A percentile compares a stretch with the other conserved stretches of the same genome.
phyloP scores from a whole-genome alignment of 495 filamentous ascomycete genomes.

The Penicillium pancosmium region DNA sequence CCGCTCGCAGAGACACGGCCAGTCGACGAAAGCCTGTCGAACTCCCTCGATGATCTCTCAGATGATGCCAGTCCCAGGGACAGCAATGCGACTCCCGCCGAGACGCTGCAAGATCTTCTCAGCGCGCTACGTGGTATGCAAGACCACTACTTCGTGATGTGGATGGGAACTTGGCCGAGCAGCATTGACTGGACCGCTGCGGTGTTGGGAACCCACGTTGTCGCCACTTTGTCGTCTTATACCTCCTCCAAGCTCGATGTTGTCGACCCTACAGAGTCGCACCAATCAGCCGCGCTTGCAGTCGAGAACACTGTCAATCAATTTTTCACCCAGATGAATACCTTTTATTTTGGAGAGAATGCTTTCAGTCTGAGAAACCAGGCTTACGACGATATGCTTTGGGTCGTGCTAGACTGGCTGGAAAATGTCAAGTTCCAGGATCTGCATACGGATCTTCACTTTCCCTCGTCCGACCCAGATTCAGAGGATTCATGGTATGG shows the following conservation, averaged over 20 bases:
- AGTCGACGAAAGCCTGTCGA: neutral
- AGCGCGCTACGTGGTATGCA: constrained; percentile 75
- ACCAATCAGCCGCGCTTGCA: constrained; percentile 40
- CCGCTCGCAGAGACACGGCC: constrained; percentile 14
- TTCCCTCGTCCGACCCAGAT: constrained; percentile 21
- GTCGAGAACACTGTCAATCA: constrained; percentile 75
- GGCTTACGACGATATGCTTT: constrained; percentile 95
- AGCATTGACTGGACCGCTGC: constrained; percentile 96
- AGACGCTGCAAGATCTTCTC: constrained; percentile 49
- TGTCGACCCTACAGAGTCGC: constrained; percentile 14
- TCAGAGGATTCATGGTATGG: constrained; percentile 65
- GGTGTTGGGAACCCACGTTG: constrained; percentile 80
- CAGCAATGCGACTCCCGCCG: constrained; percentile 14
- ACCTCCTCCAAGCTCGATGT: constrained; percentile 43
- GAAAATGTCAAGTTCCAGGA: constrained; percentile 77
- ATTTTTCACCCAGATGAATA: constrained; percentile 76
- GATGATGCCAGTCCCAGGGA: constrained; percentile 18
- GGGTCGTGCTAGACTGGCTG: constrained; percentile 94
- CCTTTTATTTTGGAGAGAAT: constrained; percentile 88
- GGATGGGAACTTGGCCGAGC: constrained; percentile 80
- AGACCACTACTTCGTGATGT: constrained; percentile 70
- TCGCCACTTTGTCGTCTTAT: constrained; percentile 66
- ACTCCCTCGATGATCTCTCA: constrained; percentile 3
- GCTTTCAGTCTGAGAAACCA: constrained; percentile 72
- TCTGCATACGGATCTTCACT: constrained; percentile 66